Evolutionary conservation across 495 filamentous ascomycete species (phyloP), one percentile per base, ranked within the genome.

Genomic region (Annulohypoxylon moriforme): DNA sequence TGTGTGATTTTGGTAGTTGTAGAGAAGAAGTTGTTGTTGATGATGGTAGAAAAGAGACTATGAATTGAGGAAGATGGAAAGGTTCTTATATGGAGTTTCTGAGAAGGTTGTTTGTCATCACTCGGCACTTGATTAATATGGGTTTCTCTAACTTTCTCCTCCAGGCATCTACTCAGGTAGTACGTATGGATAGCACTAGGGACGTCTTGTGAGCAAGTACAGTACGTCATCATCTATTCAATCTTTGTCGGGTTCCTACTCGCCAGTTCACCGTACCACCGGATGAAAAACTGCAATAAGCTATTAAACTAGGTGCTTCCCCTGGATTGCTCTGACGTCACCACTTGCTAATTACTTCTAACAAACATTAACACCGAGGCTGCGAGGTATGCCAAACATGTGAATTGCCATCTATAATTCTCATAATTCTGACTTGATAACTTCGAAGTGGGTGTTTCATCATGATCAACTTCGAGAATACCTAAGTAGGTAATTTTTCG

Each of bases 1-100:
- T 34, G 16, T 2, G 4, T 33, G n/a, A n/a, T 77, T 78, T 75
- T 42, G 42, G 72, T 58, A 60, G 71, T 75, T 71, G 75, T 34
- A 50, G 53, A 2, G 33, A 46, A 18, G 56, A 42, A 24, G 16
- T 61, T 66, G 69, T 11, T 68, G 67, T 53, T 69, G 68, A 36
- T 66, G 68, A 66, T 46, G 55, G 58, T 13, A 29, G 33, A 33
- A 56, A 55, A 33, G 33, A 11, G 31, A 40, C 38, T 20, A 8
- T 20, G 52, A 46, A 18, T 55, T 50, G 36, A 64, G 42, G 59
- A 56, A 61, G 68, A 56, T 47, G 52, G 38, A 36, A 27, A 57
- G 38, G 47, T 13, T 20, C 29, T 73, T 73, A 73, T 73, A 73
- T 47, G 65, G 60, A 65, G 34, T n/a, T 24, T 56, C 55, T 40